Conservation (phyloP, 2,329 filamentous ascomycete genomes). For the Pyricularia sp. region DNA sequence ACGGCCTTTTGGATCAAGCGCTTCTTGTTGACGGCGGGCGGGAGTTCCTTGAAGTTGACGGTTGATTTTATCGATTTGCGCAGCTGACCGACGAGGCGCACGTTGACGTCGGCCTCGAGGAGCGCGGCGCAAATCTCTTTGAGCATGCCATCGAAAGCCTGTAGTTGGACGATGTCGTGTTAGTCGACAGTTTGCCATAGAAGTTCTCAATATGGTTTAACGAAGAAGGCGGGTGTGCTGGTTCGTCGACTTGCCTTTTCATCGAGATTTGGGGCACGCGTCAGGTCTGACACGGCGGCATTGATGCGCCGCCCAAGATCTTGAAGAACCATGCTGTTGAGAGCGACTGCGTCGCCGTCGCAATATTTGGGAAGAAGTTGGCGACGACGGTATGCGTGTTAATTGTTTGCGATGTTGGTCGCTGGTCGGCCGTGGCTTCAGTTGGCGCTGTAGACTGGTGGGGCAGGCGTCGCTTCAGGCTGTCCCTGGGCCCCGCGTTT, state of each 20-base stretch:
- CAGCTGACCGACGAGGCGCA: constrained; percentile 81
- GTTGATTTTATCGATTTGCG: constrained; percentile 85
- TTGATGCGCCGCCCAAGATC: constrained; percentile 98
- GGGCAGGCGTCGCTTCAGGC: background rate
- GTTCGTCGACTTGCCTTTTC: constrained; percentile 63
- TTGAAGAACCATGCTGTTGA: constrained; percentile 79
- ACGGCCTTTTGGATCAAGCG: constrained; percentile 95
- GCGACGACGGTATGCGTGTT: background rate
- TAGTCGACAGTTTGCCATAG: background rate
- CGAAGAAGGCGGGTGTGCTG: constrained; percentile 13
- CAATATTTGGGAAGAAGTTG: background rate
- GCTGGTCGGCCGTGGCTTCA: background rate
- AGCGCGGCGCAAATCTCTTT: constrained; percentile 97
- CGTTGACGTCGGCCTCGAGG: constrained; percentile 94
- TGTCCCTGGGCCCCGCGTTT: background rate
- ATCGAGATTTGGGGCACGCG: constrained; percentile 83
- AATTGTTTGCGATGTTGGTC: background rate
- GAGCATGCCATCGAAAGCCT: constrained; percentile 96
- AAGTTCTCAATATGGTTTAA: constrained; percentile 12
- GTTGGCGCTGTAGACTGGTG: background rate
- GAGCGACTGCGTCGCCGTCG: constrained; percentile 6
- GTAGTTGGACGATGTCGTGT: background rate
- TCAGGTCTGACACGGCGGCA: constrained; percentile 87
- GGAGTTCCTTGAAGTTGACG: constrained; percentile 92
- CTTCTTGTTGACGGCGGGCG: constrained; percentile 93